Base-by-base conservation (phyloP, 108 stramenopile genomes). In the Nitzschia palea region DNA sequence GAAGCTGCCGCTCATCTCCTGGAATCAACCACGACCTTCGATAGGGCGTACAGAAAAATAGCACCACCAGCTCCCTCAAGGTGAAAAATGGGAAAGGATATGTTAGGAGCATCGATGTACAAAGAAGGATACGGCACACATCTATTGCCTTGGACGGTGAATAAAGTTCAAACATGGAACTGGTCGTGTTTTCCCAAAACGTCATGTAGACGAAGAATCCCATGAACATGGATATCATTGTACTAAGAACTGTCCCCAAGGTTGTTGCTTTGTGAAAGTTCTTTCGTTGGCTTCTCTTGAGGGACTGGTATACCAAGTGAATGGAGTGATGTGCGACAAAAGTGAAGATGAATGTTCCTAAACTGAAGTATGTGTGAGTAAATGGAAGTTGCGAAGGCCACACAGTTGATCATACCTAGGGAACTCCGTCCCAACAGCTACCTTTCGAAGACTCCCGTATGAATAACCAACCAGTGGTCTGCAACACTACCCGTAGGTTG, bases 31-130 rank as follows among this genome's bases (percentile, higher is more conserved):
- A 73, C 68, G 27, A 35, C 31, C 50, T 44, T 3, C 29, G 35
- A 22, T 43, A n/a, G 1, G 14, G 18, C 0, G 17, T 29, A 25
- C 10, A 37, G 14, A 18, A 31, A 1, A 48, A 35, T 26, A 73
- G 47, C 2, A 81, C 57, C 12, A 79, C 32, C 65, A 85, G 69
- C 54, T 84, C 87, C 37, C 87, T 78, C 35, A 76, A 73, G 44
- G 80, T 81, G 22, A 82, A 69, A 36, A 88, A 85, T 8, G 87
- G 84, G 23, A 88, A 55, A 1, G 87, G 87, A 62, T 83, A 88
- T 2, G 87, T 85, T 10, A 88, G 55, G 50, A 83, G 55, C 73
- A 88, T 88, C 5, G 73, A 72, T 55, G 79, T 44, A 36, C 81
- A 71, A 42, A 88, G 67, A 15, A 88, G 65, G 22, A 88, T 50